Percentiles rank a stretch among this genome's conserved stretches.
phyloP scores from a whole-genome alignment of 208 protist species.

The Trypanosoma conorhini region DNA sequence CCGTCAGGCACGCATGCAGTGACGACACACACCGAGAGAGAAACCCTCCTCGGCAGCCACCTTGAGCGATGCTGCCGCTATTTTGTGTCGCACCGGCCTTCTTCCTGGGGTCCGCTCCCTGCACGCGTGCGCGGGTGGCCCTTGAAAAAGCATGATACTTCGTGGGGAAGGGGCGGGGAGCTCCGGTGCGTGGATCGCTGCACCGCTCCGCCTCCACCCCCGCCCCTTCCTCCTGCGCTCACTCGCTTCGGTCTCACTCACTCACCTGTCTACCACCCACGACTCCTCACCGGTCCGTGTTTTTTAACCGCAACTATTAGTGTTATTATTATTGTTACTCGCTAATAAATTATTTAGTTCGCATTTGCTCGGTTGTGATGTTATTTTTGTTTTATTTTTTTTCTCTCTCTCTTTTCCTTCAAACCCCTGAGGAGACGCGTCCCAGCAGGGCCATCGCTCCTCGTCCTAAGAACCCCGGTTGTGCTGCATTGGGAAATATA shows the following conservation, averaged over 20 bases:
- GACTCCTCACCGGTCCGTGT: not conserved
- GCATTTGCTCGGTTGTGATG: not conserved
- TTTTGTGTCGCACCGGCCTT: not conserved
- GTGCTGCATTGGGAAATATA: not conserved
- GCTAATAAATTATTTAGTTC: not conserved
- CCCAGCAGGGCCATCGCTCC: not conserved
- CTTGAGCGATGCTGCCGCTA: not conserved
- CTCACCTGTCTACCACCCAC: not conserved
- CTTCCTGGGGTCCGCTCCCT: not conserved
- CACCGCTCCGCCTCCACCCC: not conserved
- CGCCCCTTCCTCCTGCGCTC: not conserved
- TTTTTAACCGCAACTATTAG: not conserved
- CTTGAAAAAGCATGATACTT: not conserved
- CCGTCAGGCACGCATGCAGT: not conserved
- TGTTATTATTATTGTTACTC: not conserved
- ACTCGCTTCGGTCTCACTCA: not conserved
- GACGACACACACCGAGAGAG: not conserved
- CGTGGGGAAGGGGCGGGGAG: not conserved
- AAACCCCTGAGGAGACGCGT: not conserved
- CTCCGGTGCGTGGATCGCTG: not conserved
- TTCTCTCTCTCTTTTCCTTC: not conserved
- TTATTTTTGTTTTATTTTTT: constrained; percentile 2
- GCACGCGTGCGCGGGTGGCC: not conserved
- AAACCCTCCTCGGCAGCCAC: not conserved
- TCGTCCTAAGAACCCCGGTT: not conserved